Base-by-base conservation (phyloP, 1,284 basidiomycete genomes). In the Marasmius oreades region DNA sequence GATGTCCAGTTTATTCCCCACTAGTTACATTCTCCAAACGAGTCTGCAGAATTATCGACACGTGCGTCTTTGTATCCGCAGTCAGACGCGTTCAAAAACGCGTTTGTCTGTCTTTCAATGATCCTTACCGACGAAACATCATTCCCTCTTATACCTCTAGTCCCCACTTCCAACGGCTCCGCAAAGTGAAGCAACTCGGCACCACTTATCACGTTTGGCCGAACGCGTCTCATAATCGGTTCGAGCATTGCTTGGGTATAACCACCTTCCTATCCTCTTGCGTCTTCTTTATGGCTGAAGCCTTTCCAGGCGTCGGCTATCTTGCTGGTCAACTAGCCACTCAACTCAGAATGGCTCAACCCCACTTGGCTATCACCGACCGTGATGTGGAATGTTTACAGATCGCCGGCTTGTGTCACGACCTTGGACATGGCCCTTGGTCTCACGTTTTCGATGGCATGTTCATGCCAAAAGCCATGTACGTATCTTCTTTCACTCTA, bases 121-220 rank as follows among this genome's bases (percentile, higher is more conserved):
- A 4, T 12, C 47, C 11, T 12, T 31, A 50, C n/a, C 7, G 26
- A 3, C 28, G 24, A 31, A 11, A 16, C 47, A 16, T 26, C 10
- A 5, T 28, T 33, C 20, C 11, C 22, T 12, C 20, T 22, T 45
- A 14, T 22, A 20, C 24, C 39, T 58, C 24, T 54, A 91, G 90
- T 3, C 78, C 75, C 48, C 86, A 90, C 52, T 91, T 91, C 63
- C 90, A 92, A 63, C 77, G 89, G 10, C 73, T 92, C 39, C 77
- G 89, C 24, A 69, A 80, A 56, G 80, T 92, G 63, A 91, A 91
- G 62, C 90, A 92, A 64, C 80, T 92, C 2, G 90, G 90, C 0
- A 81, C 88, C 3, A 80, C 85, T 0, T 86, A 84, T 62, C 84
- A 82, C 61, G 86, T 92, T 24, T 92, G 87, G 80, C 84, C 85